Conservation (phyloP, 2,329 filamentous ascomycete genomes). For the Xylariomycetidae sp. region DNA sequence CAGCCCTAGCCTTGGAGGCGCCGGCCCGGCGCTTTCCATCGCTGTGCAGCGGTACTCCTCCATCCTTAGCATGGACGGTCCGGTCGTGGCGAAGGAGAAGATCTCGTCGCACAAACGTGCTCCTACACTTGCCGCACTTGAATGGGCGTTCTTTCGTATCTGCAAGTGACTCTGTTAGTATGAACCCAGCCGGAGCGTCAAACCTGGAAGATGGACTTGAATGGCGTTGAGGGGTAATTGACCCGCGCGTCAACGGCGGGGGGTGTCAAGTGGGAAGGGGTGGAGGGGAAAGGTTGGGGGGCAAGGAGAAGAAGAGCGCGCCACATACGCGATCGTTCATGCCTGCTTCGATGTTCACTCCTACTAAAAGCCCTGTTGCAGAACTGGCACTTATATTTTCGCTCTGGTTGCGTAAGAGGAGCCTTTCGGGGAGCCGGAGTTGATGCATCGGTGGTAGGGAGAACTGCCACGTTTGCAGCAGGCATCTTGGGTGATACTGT, state of each 20-base stretch:
- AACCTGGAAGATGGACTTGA: too few relatives aligned
- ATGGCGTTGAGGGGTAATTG: constrained; percentile 13
- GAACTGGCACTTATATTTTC: constrained; percentile 99
- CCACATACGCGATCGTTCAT: constrained; percentile 95
- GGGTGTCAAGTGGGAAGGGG: constrained; percentile 10
- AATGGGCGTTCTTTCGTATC: constrained; percentile 98
- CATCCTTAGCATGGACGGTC: constrained; percentile 97
- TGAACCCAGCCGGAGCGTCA: too few relatives aligned
- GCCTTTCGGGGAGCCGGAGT: constrained; percentile 72
- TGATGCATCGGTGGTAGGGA: constrained; percentile 58
- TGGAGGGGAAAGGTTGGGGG: constrained; percentile 10
- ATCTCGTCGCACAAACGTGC: constrained; percentile 97
- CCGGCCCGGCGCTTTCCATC: constrained; percentile 83
- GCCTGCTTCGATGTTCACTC: constrained; percentile 93
- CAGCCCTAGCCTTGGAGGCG: constrained; percentile 58
- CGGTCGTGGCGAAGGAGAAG: constrained; percentile 94
- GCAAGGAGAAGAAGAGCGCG: constrained; percentile 9
- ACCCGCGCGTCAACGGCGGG: not conserved
- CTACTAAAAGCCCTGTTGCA: constrained; percentile 96
- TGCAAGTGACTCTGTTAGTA: constrained; percentile 36
- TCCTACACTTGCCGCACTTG: constrained; percentile 97
- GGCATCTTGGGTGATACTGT: constrained; percentile 55
- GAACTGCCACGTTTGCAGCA: constrained; percentile 62
- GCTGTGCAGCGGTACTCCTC: constrained; percentile 86
- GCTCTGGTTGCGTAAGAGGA: constrained; percentile 70